Conservation (phyloP, 2,329 filamentous ascomycete species). For the Uncinocarpus reesii region DNA sequence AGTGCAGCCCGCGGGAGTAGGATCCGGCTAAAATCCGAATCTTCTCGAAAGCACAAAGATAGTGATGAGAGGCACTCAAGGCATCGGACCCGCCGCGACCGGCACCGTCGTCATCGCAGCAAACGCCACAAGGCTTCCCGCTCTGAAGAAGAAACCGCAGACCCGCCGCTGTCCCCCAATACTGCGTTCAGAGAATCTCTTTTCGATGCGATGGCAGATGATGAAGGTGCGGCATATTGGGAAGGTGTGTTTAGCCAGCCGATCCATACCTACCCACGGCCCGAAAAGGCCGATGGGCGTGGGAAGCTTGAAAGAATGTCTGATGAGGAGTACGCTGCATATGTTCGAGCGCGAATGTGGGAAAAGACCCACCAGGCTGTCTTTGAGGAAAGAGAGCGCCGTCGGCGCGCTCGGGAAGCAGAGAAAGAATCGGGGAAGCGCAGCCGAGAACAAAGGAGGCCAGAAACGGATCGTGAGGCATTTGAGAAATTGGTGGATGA, state of each 20-base stretch:
- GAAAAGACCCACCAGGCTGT: conserved; percentile 82
- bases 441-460: conserved; percentile 20
- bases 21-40: conserved; percentile 29
- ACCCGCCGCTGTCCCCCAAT: conserved; percentile 49
- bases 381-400: conserved; percentile 60
- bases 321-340: conserved; percentile 81
- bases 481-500: conserved; percentile 58
- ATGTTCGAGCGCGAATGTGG: conserved; percentile 87
- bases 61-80: conserved; percentile 16
- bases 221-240: conserved; percentile 93
- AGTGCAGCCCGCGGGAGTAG: conserved; percentile 17
- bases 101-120: conserved; percentile 19
- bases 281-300: conserved; percentile 37
- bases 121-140: conserved; percentile 23
- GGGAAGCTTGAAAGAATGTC: conserved; percentile 69
- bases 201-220: conserved; percentile 93
- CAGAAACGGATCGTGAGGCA: conserved; percentile 23
- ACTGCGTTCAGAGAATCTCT: conserved; percentile 82
- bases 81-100: conserved; percentile 16
- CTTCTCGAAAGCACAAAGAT: conserved; percentile 4
- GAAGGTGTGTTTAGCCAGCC: conserved; percentile 93
- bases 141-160: background rate
- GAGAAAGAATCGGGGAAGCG: conserved; percentile 37
- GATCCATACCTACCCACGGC: conserved; percentile 64
- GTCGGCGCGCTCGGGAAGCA: conserved; percentile 44